phyloP scores from a whole-genome alignment of 208 protist species.

The Trichomonas vaginalis region DNA sequence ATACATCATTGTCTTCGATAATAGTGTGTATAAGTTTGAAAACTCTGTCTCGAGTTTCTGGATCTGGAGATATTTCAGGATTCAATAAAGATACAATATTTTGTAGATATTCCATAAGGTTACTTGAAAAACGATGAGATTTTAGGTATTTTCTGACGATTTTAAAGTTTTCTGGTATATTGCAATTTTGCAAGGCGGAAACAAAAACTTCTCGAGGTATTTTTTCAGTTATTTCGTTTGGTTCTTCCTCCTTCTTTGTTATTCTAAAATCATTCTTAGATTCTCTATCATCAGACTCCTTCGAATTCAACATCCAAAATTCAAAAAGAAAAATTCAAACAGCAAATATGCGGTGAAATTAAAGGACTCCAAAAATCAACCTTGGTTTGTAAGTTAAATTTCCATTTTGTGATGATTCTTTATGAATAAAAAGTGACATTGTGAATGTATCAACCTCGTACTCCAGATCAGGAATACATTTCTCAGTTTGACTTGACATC shows the following conservation, averaged over 20 bases:
- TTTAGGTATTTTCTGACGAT: not conserved
- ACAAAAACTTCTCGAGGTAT: not conserved
- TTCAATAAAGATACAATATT: no score
- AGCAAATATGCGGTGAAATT: no score
- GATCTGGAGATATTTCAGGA: no score
- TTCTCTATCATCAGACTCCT: no score
- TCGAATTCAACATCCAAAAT: no score
- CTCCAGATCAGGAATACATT: not conserved
- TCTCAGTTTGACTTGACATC: not conserved
- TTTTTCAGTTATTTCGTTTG: no score
- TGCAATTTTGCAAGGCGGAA: not conserved
- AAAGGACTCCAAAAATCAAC: no score
- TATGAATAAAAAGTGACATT: not conserved
- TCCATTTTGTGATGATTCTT: no score
- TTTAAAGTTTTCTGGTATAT: not conserved
- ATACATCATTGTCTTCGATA: not conserved
- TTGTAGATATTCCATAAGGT: not conserved
- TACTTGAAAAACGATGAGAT: not conserved
- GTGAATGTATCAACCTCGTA: not conserved
- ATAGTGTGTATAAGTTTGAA: not conserved
- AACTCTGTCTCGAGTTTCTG: not conserved
- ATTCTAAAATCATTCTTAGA: no score
- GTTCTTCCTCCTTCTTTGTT: no score
- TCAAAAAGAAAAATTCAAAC: no score
- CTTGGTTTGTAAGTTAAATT: no score